A percentile compares a stretch with the other conserved stretches of the same genome.
Conservation (phyloP, 1,139 yeast species). For the Zhuliangozyma blackwelliae region DNA sequence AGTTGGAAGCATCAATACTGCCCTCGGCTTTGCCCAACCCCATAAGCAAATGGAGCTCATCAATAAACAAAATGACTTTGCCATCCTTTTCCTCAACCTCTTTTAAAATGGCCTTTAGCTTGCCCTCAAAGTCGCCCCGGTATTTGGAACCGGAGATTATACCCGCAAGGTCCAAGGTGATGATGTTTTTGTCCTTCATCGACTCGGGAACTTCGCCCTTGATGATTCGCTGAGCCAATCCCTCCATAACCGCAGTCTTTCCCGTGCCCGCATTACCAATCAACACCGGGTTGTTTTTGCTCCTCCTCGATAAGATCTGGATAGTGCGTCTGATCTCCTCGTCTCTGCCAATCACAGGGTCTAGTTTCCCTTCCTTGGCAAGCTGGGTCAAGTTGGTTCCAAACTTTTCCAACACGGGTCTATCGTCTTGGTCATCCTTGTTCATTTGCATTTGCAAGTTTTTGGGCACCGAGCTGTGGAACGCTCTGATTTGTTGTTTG, state of each 20-base stretch:
- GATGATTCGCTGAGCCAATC: constrained; percentile 87
- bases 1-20: constrained; percentile 90
- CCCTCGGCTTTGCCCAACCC: constrained; percentile 97
- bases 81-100: constrained; percentile 86
- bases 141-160: constrained; percentile 92
- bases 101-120: constrained; percentile 75
- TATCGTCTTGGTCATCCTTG: constrained; percentile 46
- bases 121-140: constrained; percentile 93
- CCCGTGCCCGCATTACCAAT: constrained; percentile 98
- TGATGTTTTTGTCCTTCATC: constrained; percentile 77
- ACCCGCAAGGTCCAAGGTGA: constrained; percentile 83
- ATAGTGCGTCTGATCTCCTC: constrained; percentile 91
- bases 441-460: constrained; percentile 39
- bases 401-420: constrained; percentile 78
- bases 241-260: constrained; percentile 95
- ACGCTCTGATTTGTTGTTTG: background rate
- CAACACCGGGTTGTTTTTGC: constrained; percentile 90
- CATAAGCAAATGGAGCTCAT: constrained; percentile 85
- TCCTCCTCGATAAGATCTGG: constrained; percentile 85
- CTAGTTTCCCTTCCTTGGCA: constrained; percentile 87
- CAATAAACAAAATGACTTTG: constrained; percentile 77
- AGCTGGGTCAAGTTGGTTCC: constrained; percentile 86
- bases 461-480: constrained; percentile 17
- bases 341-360: constrained; percentile 96
- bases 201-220: constrained; percentile 93